Evolutionary conservation across 2,329 filamentous ascomycete genomes (phyloP), one percentile per base, ranked within the genome.

Genomic region (Ambrosiella beaveri): DNA sequence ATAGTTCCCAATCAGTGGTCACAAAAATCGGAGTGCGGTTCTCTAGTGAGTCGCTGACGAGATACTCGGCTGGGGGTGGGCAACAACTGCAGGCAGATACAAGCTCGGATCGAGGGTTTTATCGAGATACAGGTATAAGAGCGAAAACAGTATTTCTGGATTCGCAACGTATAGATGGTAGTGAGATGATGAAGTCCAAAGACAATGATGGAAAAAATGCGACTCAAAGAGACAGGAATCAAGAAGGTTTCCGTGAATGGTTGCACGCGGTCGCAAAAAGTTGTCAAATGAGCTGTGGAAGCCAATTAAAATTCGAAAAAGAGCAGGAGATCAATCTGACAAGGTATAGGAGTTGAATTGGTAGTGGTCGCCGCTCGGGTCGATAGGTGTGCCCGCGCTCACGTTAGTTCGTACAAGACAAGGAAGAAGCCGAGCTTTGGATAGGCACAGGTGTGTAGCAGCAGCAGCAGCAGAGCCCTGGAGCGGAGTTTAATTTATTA

Each of bases 291-390:
- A 51, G 47, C 9, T 51, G 6, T 51, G 17, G 15, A 51, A 51
- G 47, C 47, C 15, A 51, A 51, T 51, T 36, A 51, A 51, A 51
- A 36, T 11, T 51, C 27, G 19, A 51, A 51, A 51, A 51, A 51
- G 47, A 37, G 3, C 27, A 51, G 47, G 47, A 51, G 47, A 35
- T 51, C 47, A 51, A 51, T 27, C 19, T 51, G 47, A 51, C 47
- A 51, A 51, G 27, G 47, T 51, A 51, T 36, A 51, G 47, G 47
- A 51, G 47, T 51, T 51, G 47, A 51, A 19, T 36, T 51, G 47
- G 13, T 41, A 12, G 39, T 36, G 19, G 47, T 51, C 47, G 47
- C 27, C 19, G 27, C 19, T 51, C 47, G 47, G 47, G 47, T n/a
- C 27, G 35, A 51, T 27, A 51, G 7, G 36, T 11, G 47, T 51